phyloP scores from a whole-genome alignment of 2,329 filamentous ascomycete genomes.

The Hypoxylon sp. region DNA sequence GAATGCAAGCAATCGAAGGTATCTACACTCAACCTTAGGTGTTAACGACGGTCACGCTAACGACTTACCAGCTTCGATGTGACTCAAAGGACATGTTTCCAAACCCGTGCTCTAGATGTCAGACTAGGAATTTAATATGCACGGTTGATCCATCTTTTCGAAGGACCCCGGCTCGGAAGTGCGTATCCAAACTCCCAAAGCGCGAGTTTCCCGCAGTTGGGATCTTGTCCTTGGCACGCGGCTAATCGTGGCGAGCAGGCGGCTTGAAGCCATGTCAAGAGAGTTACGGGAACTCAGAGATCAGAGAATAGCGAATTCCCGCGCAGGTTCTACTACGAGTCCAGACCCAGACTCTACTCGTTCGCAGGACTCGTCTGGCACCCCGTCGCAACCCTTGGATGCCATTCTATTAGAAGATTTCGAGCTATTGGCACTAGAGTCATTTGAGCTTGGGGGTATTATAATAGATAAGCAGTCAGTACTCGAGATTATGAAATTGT shows the following conservation, averaged over 20 bases:
- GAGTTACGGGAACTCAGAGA: constrained; percentile 54
- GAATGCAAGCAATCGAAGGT: constrained; percentile 55
- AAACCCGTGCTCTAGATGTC: constrained; percentile 53
- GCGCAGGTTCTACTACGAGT: constrained; percentile 44
- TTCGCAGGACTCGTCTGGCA: constrained; percentile 43
- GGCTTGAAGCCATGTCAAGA: constrained; percentile 54
- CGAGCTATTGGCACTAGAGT: constrained; percentile 42
- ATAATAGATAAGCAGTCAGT: constrained; percentile 41
- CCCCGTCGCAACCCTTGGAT: constrained; percentile 29
- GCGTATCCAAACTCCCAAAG: constrained; percentile 25
- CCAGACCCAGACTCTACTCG: constrained; percentile 45
- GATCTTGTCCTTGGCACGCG: not conserved
- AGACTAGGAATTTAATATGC: constrained; percentile 50
- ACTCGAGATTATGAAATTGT: constrained; percentile 49
- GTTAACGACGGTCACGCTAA: constrained; percentile 22
- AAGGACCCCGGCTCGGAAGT: constrained; percentile 54
- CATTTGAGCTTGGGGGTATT: constrained; percentile 44
- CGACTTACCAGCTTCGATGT: constrained; percentile 50
- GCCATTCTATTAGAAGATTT: constrained; percentile 46
- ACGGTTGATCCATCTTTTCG: constrained; percentile 54
- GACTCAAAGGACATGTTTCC: constrained; percentile 54
- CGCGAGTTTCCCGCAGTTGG: constrained; percentile 2
- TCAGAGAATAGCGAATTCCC: constrained; percentile 41
- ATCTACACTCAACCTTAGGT: constrained; percentile 21
- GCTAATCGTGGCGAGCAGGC: constrained; percentile 42